Base-by-base conservation (phyloP, 768 basidiomycete genomes). In the Leccinum disarticulatum region DNA sequence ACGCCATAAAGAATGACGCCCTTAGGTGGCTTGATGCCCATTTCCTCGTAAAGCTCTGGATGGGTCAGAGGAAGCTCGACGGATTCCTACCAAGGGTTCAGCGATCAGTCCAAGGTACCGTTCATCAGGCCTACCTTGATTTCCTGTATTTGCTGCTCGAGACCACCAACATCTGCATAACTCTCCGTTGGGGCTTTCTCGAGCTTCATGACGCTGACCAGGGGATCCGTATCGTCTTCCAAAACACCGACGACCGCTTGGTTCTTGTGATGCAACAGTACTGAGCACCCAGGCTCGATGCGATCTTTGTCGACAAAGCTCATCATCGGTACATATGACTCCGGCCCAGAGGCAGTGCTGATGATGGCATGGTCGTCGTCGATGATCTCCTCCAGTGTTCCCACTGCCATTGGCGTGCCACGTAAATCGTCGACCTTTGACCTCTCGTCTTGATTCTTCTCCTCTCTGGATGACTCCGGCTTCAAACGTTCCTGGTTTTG, bases 311-410 rank as follows among this genome's bases (percentile, higher is more conserved):
- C 95, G 69, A 98, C 95, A 70, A 94, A 95, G 60, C 88, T 92
- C 91, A 97, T 93, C 72, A 98, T 97, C 25, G 93, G 88, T 63
- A 98, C 95, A 74, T 98, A 98, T 73, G 88, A 94, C 72, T 98
- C 97, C 27, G 96, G 95, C 2, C 96, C 95, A 43, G 91, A 92
- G 25, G 93, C 86, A 9, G 93, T 92, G 73, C 91, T 93, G 71
- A 99, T 89, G 74, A 99, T 98, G n/a, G 97, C 97, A 76, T 99
- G 93, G 83, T 95, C 93, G 76, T 96, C 94, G 80, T 95, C 93
- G 66, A 96, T 93, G 64, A 95, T 93, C 77, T 99, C 97, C 77
- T 98, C 97, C 75, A 99, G 81, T 0, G 94, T 94, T 22, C 97
- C 97, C 61, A 99, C 94, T n/a, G 90, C 90, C 94, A 99, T 96